Evolutionary conservation across 768 basidiomycete genomes (phyloP), one percentile per base, ranked within the genome.

Genomic region (Chalciporus chontae): DNA sequence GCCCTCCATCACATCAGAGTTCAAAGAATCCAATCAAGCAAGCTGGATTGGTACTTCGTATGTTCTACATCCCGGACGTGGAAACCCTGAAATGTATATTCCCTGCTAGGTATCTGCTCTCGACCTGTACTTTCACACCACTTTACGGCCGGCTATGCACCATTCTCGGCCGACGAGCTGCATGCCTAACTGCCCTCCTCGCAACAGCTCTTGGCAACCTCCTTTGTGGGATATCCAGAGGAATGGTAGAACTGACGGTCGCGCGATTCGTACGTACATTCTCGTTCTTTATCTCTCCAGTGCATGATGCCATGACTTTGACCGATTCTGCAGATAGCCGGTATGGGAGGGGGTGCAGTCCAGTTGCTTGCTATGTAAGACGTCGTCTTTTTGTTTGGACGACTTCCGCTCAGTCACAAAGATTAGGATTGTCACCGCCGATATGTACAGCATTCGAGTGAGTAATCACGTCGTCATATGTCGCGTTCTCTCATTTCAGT

Each of bases 101-200:
- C 29, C 29, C 13, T 9, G 10, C 26, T 55, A 86, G 84, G 1
- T 90, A 87, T 65, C 69, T 90, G 8, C 77, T 90, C 13, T 84
- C 88, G 4, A 85, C 80, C 4, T 87, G 84, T 64, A 86, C 87
- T 3, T 90, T 90, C 54, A 90, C 88, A 0, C 88, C 86, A 0
- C 71, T 90, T 5, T 90, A 90, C 60, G 88, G 88, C 19, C 79
- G 87, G 3, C 71, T 91, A 5, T 85, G 79, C 54, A 84, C 86
- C 61, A 84, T 85, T 9, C 66, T 90, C 63, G 88, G 88, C 5
- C 70, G 88, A 14, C 74, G 79, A 43, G 78, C 77, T 10, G 87
- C 87, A 3, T 84, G 81, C 58, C 83, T 81, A 48, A 69, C 73
- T 0, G 87, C 87, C 1, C 66, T 89, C 0, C 51, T 77, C 5